These are phyloP conservation scores for Alternaria brassicicola DNA, from an alignment of 2,329 filamentous ascomycete species.

Conservation along the genomic window DNA sequence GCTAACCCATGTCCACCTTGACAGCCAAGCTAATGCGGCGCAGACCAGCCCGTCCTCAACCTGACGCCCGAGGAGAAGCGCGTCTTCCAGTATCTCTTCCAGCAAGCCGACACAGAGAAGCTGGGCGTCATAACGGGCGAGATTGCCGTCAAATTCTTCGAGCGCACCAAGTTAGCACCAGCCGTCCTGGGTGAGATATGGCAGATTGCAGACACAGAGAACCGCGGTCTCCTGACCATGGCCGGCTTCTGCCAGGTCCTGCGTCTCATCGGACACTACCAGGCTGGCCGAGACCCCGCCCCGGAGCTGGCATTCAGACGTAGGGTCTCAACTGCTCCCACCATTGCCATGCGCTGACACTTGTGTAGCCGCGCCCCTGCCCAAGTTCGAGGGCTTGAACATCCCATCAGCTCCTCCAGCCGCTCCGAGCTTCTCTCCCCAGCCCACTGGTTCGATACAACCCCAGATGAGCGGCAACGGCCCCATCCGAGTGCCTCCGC, in stretches of 20 bases:
- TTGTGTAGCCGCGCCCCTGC: slow-evolving; percentile 73
- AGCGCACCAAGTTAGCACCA: slow-evolving; percentile 88
- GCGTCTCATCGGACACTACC: slow-evolving; percentile 92
- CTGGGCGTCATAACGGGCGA: slow-evolving; percentile 96
- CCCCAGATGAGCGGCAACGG: slow-evolving; percentile 54
- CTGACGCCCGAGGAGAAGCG: slow-evolving; percentile 91
- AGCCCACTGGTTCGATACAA: slow-evolving; percentile 44
- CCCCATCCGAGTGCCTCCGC: slow-evolving; percentile 83
- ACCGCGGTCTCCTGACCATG: slow-evolving; percentile 89
- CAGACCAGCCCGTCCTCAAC: slow-evolving; percentile 69
- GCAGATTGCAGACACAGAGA: slow-evolving; percentile 98
- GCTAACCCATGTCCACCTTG: neutral
- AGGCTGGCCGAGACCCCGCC: slow-evolving; percentile 82
- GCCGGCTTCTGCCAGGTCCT: slow-evolving; percentile 92
- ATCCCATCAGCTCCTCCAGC: slow-evolving; percentile 57
- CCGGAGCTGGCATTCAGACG: slow-evolving; percentile 81
- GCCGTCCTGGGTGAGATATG: slow-evolving; percentile 93
- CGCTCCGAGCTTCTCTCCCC: slow-evolving; percentile 54
- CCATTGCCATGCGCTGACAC: slow-evolving; percentile 23
- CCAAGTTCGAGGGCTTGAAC: slow-evolving; percentile 83
- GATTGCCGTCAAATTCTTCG: slow-evolving; percentile 95
- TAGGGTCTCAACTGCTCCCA: slow-evolving; percentile 38
- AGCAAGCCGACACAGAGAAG: slow-evolving; percentile 87
- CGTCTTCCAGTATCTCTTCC: slow-evolving; percentile 90
- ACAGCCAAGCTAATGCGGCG: slow-evolving; percentile 26